These are phyloP conservation scores for Picochlorum sp. DNA, from an alignment of 139 green algal genomes.

Conservation along the genomic window DNA sequence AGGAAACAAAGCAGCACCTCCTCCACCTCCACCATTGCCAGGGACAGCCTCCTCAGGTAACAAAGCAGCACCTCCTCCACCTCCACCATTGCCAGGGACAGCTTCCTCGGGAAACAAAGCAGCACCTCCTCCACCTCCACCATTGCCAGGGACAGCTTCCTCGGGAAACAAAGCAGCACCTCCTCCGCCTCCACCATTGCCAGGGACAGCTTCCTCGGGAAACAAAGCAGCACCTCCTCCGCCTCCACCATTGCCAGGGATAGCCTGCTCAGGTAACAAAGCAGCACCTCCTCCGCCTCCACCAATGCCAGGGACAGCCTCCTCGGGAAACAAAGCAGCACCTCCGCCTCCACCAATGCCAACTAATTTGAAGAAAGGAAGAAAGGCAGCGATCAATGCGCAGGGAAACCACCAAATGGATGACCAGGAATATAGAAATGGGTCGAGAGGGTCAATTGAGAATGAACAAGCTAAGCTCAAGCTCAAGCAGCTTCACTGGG, in stretches of 20 bases:
- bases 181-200: conserved; percentile 27
- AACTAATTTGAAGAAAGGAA: background rate
- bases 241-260: conserved; percentile 13
- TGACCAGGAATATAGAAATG: background rate
- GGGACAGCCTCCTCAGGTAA: conserved; percentile 14
- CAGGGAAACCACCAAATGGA: background rate
- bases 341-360: conserved; percentile 1
- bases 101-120: background rate
- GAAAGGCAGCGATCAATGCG: background rate
- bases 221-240: conserved; percentile 22
- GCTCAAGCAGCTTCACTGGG: conserved; percentile 80
- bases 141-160: conserved; percentile 25
- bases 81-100: conserved; percentile 32
- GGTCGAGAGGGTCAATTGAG: background rate
- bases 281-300: conserved; percentile 28
- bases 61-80: conserved; percentile 6
- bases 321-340: conserved; percentile 6
- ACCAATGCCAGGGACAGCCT: conserved; percentile 27
- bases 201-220: conserved; percentile 5
- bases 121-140: conserved; percentile 21
- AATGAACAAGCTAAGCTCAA: conserved; percentile 9
- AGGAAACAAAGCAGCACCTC: conserved; percentile 7
- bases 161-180: background rate
- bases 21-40: conserved; percentile 33
- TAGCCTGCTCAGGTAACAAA: conserved; percentile 10